These are phyloP conservation scores for Lepidopterella palustris DNA, from an alignment of 495 filamentous ascomycete genomes.

Conservation along the genomic window DNA sequence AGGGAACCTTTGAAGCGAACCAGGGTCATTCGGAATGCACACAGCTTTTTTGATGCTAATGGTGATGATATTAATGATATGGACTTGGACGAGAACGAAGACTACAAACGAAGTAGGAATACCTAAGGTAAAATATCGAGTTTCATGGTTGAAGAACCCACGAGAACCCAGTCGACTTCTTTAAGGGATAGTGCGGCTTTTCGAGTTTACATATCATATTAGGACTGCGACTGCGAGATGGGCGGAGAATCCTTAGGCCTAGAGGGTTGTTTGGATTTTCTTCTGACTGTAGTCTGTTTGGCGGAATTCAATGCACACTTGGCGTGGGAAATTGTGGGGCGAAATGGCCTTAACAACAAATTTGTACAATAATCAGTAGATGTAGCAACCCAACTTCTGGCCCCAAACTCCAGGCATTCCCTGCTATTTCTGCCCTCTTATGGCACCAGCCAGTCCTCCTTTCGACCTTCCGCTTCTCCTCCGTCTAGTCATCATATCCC, in stretches of 20 bases:
- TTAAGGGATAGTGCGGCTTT: too few relatives aligned
- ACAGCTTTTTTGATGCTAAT: too few relatives aligned
- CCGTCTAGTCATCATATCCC: constrained; percentile 64
- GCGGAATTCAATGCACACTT: not conserved
- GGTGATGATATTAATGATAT: not conserved
- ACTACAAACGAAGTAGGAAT: not conserved
- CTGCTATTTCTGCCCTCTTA: too few relatives aligned
- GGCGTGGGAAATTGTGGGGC: too few relatives aligned
- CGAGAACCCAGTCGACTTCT: too few relatives aligned
- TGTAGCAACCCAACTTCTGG: not conserved
- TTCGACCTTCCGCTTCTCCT: not conserved
- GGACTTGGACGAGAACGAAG: not conserved
- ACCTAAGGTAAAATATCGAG: not conserved
- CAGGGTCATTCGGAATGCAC: not conserved
- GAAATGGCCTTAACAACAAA: not conserved
- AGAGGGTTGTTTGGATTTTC: too few relatives aligned
- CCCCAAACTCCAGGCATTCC: not conserved
- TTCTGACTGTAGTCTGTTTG: too few relatives aligned
- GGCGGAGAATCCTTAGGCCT: too few relatives aligned
- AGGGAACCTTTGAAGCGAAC: not conserved
- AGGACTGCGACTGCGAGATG: too few relatives aligned
- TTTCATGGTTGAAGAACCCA: too few relatives aligned
- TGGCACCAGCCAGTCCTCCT: too few relatives aligned
- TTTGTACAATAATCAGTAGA: not conserved
- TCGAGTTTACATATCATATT: too few relatives aligned